Evolutionary conservation across 2,329 filamentous ascomycete species (phyloP), one percentile per base, ranked within the genome.

Genomic region (Colletotrichum cuscutae): DNA sequence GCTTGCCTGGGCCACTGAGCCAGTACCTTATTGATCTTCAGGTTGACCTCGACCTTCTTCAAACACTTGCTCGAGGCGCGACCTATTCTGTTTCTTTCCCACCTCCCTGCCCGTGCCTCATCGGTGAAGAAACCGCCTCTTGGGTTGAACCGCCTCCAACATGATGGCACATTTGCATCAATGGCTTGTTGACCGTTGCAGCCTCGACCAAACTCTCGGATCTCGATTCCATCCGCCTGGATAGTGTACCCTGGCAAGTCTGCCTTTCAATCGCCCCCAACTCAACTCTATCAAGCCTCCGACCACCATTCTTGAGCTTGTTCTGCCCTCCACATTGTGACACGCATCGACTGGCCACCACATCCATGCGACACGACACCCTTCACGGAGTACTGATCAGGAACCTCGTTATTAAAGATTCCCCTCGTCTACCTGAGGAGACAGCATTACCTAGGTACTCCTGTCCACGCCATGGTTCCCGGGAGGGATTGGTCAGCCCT

Each of bases 111-210:
- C 54, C 58, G 53, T 68, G 59, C 69, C 37, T 72, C 65, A 59
- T 69, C 59, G 58, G 24, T 59, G 65, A 53, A 56, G 59, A 24
- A 63, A 72, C 59, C 69, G 65, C 69, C 69, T 72, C 65, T 52
- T 72, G 65, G 28, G 65, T 56, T 42, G 65, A 68, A 53, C 62
- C 60, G 60, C 60, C 65, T 64, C 66, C 60, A 49, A 59, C 70
- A 56, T 42, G 13, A 65, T 61, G 35, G 28, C 60, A 70, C 66
- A 65, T 72, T 70, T 64, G 66, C 70, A 70, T 65, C 32, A 32
- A 65, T 72, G 66, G 66, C 70, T 72, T 72, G 66, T 30, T 54
- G 68, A 56, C 70, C 70, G 70, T 72, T 72, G 59, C 56, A 70
- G 46, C 66, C 66, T 54, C 53, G 66, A 72, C 70, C 70, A 53